Base-by-base conservation (phyloP, 768 basidiomycete genomes). In the Suillus discolor region DNA sequence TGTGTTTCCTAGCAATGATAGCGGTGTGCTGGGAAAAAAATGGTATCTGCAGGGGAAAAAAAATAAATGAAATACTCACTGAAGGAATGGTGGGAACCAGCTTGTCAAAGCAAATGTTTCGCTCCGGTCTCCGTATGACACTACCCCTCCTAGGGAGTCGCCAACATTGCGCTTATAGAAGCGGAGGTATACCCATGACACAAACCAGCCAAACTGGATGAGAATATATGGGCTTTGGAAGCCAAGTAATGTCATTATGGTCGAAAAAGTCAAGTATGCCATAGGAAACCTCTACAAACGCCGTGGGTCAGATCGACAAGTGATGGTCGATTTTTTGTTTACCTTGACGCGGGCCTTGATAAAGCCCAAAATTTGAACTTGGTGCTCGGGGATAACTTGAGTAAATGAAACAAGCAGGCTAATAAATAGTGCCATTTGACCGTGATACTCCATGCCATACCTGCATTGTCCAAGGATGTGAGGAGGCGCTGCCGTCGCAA, bases 171-270 rank as follows among this genome's bases (percentile, higher is more conserved):
- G 89, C 80, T 99, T 99, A 84, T 98, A 95, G 82, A 99, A 99
- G 44, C 97, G 89, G 41, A 99, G 86, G 79, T 97, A 99, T 62
- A 93, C 84, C 92, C 95, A 99, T 39, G 92, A 86, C 9, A 96
- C 92, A 64, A 97, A 91, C 95, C 97, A 99, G n/a, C 97, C 97
- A 75, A 98, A 99, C 74, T 99, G 97, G 68, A 99, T 96, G 73
- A 96, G 80, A 61, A 96, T 94, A 82, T 88, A 97, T 18, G 94
- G 95, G 65, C 88, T 90, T 75, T 95, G 95, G 79, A 90, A 90
- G 25, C 94, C 95, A 54, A 95, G 65, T 57, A 97, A 69, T 68
- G 89, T 91, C 79, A 94, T 82, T 34, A 97, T 84, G 66, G 92
- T 94, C 12, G 96, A 98, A 64, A 98, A 78, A 2, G 93, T 91